Evolutionary conservation across 768 basidiomycete species (phyloP), one percentile per base, ranked within the genome.

Genomic region (Leccinum incarnatum): DNA sequence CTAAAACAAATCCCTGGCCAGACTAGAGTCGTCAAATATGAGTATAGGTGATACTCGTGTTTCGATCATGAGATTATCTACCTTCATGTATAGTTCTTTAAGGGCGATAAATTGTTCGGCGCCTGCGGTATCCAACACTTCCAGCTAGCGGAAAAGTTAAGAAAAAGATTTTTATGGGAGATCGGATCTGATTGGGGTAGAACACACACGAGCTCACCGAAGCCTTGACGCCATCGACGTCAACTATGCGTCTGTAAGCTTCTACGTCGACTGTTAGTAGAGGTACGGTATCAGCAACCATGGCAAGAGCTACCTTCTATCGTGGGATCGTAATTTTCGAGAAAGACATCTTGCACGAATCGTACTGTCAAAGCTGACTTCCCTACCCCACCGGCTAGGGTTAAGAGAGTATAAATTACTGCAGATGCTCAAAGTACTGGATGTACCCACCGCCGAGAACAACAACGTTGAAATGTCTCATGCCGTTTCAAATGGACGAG

Each of bases 311-410:
- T 50, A 87, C 90, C 90, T 83, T 92, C 89, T 66, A 93, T 91
- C 12, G 91, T 91, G 27, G 90, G 90, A 69, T 93, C 88, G 70
- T 92, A 92, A 62, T 81, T 81, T 65, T 89, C 87, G 30, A 89
- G 76, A 71, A 91, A 92, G 47, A 82, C 78, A 70, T 89, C 83
- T 63, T 81, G 81, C 50, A 91, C 83, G 70, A 88, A 92, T 58
- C 89, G 83, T 65, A 91, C 86, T 69, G 90, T 91, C 34, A 94
- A 78, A 12, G 92, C 90, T 25, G 91, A 93, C 74, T 94, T 94
- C 51, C 92, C 92, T 54, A 94, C 91, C 23, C 92, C 92, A 67
- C 92, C 92, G 68, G 91, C 91, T 92, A 57, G 55, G 52, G 61
- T 42, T 10, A 49, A 54, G 55, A 53, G 23, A 55, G 55, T 65